Evolutionary conservation across 2,329 filamentous ascomycete species (phyloP).

Genomic region (Aspergillus ibericus): DNA sequence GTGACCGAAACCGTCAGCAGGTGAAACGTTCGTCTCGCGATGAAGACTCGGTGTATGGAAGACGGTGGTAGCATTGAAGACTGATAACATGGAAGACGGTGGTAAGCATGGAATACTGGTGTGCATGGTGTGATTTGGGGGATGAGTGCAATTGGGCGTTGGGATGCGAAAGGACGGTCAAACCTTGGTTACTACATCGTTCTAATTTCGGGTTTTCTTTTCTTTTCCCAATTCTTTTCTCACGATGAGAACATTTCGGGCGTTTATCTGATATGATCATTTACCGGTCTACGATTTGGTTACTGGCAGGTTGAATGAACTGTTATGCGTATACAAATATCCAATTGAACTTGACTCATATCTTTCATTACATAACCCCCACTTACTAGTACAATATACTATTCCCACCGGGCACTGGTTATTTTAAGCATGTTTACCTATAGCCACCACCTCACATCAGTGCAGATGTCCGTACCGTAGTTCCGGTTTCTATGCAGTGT

Average conservation of each 20-base stretch:
- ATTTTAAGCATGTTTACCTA: no score
- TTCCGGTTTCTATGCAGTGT: no score
- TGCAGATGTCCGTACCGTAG: no score
- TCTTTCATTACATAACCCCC: no score
- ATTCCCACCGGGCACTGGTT: no score
- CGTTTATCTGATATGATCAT: not conserved
- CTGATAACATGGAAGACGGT: constrained; percentile 30
- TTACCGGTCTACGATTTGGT: no score
- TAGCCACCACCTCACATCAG: no score
- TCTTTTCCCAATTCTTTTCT: not conserved
- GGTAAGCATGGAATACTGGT: constrained; percentile 16
- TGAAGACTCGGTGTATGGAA: constrained; percentile 31
- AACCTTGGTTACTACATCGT: not conserved
- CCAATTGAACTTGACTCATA: no score
- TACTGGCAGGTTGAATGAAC: no score
- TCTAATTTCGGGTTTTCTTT: not conserved
- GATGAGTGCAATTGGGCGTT: not conserved
- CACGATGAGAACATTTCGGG: not conserved
- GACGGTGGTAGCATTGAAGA: no score
- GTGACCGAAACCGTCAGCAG: constrained; percentile 14
- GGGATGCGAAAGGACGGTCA: not conserved
- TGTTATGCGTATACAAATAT: no score
- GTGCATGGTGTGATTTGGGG: not conserved
- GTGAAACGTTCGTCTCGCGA: constrained; percentile 7
- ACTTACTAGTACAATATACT: no score